These are phyloP conservation scores for Lycium barbarum DNA, from an alignment of 257 asterid genomes.

Conservation along the genomic window DNA sequence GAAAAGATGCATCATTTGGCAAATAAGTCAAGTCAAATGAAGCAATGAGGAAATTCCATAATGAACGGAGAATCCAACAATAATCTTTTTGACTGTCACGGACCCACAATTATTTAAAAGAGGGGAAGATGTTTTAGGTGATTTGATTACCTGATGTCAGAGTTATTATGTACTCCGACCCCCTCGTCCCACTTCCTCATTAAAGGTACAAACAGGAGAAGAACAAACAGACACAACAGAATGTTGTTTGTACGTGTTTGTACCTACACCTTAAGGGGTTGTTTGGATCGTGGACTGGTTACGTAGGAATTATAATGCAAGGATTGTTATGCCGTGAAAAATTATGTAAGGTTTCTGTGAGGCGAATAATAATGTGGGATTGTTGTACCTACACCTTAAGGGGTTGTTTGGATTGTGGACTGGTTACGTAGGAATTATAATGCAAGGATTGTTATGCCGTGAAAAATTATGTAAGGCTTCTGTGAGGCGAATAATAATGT, in stretches of 20 bases:
- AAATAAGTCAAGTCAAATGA: slow-evolving; percentile 9
- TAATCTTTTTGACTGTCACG: neutral
- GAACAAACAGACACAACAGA: neutral
- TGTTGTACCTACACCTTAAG: too few species aligned
- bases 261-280: neutral
- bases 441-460: neutral
- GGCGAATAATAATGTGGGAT: slow-evolving; percentile 21
- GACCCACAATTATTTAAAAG: neutral
- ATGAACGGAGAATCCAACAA: slow-evolving; percentile 7
- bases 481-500: slow-evolving; percentile 7
- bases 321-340: neutral
- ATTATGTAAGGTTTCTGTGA: neutral
- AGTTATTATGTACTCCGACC: neutral
- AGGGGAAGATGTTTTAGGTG: neutral
- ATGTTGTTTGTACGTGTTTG: neutral
- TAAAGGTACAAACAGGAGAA: slow-evolving; percentile 17
- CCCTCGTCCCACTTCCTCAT: slow-evolving; percentile 3
- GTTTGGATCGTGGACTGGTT: slow-evolving; percentile 16
- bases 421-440: neutral
- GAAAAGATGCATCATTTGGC: slow-evolving; percentile 28
- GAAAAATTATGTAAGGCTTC: neutral
- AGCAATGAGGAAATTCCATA: slow-evolving; percentile 17
- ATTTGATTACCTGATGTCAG: neutral
- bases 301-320: neutral
- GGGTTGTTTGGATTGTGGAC: slow-evolving; percentile 4